Conservation (phyloP, 1,139 yeast genomes). For the Geotrichum aggregatum region DNA sequence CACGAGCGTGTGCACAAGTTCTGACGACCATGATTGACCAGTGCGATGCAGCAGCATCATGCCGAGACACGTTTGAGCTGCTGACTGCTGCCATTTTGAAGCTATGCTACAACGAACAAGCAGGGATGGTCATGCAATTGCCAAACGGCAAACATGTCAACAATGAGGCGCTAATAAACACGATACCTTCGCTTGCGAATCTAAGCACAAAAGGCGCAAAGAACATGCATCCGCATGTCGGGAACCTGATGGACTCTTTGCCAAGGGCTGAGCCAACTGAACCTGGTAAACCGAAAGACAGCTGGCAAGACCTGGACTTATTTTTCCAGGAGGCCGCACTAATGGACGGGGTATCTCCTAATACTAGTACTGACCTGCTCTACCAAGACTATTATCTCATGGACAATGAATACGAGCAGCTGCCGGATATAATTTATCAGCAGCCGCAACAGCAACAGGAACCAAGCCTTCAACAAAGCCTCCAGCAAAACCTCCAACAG, state of each 20-base stretch:
- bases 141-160: slow-evolving; percentile 15
- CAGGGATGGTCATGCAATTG: slow-evolving; percentile 23
- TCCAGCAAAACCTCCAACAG: slow-evolving; percentile 11
- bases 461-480: not conserved
- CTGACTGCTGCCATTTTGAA: slow-evolving; percentile 68
- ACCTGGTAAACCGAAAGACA: not conserved
- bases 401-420: not conserved
- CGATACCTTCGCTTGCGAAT: slow-evolving; percentile 4
- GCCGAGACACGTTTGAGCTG: slow-evolving; percentile 68
- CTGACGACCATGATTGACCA: slow-evolving; percentile 58
- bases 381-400: not conserved
- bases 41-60: slow-evolving; percentile 74
- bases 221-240: slow-evolving; percentile 11
- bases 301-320: slow-evolving; percentile 30
- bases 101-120: slow-evolving; percentile 47
- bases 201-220: not conserved
- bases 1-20: slow-evolving; percentile 58
- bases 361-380: slow-evolving; percentile 14
- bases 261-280: not conserved
- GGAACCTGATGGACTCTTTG: not conserved
- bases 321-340: slow-evolving; percentile 33
- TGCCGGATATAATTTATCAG: not conserved
- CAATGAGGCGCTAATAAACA: slow-evolving; percentile 5
- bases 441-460: not conserved
- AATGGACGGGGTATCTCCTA: slow-evolving; percentile 28